Percentiles rank a stretch among this genome's conserved stretches.
phyloP scores from a whole-genome alignment of 2,329 filamentous ascomycete species.

The Fusarium caatingaense region DNA sequence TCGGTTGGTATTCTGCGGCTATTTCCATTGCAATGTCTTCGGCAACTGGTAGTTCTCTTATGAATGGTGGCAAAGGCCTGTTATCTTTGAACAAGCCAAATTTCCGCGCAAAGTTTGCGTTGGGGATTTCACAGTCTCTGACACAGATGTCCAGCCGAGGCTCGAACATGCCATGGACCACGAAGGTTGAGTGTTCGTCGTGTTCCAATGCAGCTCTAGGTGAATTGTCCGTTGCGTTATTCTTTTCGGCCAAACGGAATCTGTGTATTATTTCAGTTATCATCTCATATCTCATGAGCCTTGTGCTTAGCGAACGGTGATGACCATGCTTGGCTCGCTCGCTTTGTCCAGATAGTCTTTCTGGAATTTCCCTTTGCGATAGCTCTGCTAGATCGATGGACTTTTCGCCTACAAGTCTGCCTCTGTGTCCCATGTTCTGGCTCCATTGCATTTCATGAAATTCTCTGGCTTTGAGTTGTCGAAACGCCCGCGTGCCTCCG shows the following conservation, averaged over 20 bases:
- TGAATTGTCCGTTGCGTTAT: not conserved
- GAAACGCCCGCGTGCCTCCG: slow-evolving; percentile 53
- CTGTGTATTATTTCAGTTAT: slow-evolving; percentile 23
- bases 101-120: slow-evolving; percentile 59
- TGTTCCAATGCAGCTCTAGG: not conserved
- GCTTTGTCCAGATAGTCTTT: not conserved
- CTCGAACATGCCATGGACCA: slow-evolving; percentile 18
- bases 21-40: slow-evolving; percentile 56
- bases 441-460: slow-evolving; percentile 58
- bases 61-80: slow-evolving; percentile 49
- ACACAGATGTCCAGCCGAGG: slow-evolving; percentile 36
- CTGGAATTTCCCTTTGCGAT: not conserved
- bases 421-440: slow-evolving; percentile 42
- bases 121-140: slow-evolving; percentile 54
- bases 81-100: slow-evolving; percentile 51
- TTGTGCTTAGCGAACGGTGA: slow-evolving; percentile 11
- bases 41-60: slow-evolving; percentile 56
- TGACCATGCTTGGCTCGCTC: not conserved
- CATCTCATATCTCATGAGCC: not conserved
- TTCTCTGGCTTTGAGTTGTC: slow-evolving; percentile 53
- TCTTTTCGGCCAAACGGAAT: slow-evolving; percentile 15
- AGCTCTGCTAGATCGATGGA: slow-evolving; percentile 35
- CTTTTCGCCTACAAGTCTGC: slow-evolving; percentile 52
- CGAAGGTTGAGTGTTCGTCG: not conserved
- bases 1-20: slow-evolving; percentile 45